Base-by-base conservation (phyloP, 176 grass and related monocot species). In the Bothriochloa decipiens region DNA sequence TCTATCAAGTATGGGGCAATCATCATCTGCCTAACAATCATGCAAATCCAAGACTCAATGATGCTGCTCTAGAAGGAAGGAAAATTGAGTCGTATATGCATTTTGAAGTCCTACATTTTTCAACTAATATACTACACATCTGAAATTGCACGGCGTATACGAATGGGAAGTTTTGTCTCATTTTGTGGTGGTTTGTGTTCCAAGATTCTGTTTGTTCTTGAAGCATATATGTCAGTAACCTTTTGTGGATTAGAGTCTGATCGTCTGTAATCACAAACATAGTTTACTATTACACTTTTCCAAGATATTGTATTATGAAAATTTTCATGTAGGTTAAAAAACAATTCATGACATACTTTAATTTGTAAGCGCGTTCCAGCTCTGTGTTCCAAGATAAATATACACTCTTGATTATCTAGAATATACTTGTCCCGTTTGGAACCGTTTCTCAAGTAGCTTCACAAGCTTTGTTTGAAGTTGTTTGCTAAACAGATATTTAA, bases 11-110 rank as follows among this genome's bases (percentile, higher is more conserved):
- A 76, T 57, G 18, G 28, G 47, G 20, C 47, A 57, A 35, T n/a
- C 28, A 57, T 57, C 29, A 13, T n/a, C 18, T 36, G 11, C 28
- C 47, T 36, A 22, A 36, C 47, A 75, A 76, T 36, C 29, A 76
- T 57, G 73, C 73, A 36, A 36, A 76, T 76, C 28, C 73, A 76
- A 76, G 10, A 11, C 36, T n/a, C 36, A n/a, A 39, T 37, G 7
- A 37, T 67, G 28, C 14, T 35, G 29, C 29, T 6, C 10, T 63
- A 63, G 23, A 25, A 27, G 10, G 3, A 63, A 63, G 3, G 8
- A 58, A 53, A 53, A 58, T 17, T n/a, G 20, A 58, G 53, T 57
- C 18, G 0, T 58, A 58, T 25, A 25, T 11, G 11, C 11, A 27
- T 63, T 27, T 63, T 63, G 11, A 26, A 63, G 9, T 27, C 10